Conservation (phyloP, 1,139 yeast species). For the Barnettozyma hawaiiensis region DNA sequence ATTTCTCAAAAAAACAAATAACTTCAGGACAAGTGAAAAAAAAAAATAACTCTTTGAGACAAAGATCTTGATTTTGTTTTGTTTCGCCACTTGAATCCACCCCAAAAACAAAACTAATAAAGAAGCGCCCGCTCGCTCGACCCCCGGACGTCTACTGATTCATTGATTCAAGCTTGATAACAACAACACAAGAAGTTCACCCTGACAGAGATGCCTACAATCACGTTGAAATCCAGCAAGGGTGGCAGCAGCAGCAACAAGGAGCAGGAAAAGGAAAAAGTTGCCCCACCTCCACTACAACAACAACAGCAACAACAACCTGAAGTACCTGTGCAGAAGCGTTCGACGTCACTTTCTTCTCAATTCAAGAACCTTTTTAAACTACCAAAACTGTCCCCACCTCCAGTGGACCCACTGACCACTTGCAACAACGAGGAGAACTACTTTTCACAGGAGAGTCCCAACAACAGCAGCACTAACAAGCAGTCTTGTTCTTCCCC, state of each 20-base stretch:
- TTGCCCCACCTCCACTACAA: slow-evolving; percentile 1
- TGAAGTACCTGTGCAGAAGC: neutral
- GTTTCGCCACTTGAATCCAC: neutral
- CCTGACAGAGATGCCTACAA: slow-evolving; percentile 4
- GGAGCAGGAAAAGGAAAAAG: slow-evolving; percentile 4
- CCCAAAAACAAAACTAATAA: no score
- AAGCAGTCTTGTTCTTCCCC: neutral
- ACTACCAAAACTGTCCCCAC: slow-evolving; percentile 3
- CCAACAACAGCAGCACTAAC: no score
- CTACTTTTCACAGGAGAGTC: neutral
- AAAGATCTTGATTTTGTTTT: no score
- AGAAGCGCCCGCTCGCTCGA: no score
- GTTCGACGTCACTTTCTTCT: slow-evolving; percentile 6
- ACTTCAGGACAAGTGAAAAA: no score
- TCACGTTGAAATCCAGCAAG: slow-evolving; percentile 1
- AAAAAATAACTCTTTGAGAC: neutral
- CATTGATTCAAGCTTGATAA: neutral
- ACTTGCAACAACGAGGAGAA: slow-evolving; percentile 2
- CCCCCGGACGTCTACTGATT: no score
- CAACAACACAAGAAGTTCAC: no score
- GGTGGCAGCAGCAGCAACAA: slow-evolving; percentile 1
- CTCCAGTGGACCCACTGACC: neutral
- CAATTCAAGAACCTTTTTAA: slow-evolving; percentile 12
- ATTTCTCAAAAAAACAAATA: no score
- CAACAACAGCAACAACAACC: no score